A percentile compares a stretch with the other conserved stretches of the same genome.
Conservation (phyloP, 2,329 filamentous ascomycete species). For the Ophiocordyceps unilateralis region DNA sequence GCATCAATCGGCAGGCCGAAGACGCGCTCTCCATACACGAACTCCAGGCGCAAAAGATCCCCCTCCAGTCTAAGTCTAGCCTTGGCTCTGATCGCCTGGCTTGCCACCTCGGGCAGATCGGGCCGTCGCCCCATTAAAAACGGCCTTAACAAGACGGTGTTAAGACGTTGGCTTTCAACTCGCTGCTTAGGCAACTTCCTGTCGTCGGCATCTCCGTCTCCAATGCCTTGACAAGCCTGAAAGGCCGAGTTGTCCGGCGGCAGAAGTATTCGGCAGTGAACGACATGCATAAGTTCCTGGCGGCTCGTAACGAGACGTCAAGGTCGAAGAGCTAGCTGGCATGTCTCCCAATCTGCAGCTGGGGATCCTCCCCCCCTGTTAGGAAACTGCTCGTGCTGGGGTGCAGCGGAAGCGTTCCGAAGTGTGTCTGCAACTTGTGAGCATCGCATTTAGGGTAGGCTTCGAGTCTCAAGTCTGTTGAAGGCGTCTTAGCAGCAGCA, state of each 20-base stretch:
- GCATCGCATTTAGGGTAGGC: background rate
- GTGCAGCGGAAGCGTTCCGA: too few relatives aligned
- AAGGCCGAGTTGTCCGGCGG: background rate
- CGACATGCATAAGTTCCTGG: too few relatives aligned
- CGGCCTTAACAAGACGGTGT: background rate
- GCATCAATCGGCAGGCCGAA: background rate
- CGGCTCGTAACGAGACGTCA: too few relatives aligned
- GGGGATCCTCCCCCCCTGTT: too few relatives aligned
- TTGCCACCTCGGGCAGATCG: background rate
- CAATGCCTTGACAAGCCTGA: too few relatives aligned
- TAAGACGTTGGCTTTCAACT: background rate
- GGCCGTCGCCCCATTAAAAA: background rate
- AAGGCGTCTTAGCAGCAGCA: background rate
- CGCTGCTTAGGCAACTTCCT: background rate
- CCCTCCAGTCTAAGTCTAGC: background rate
- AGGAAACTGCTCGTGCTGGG: too few relatives aligned
- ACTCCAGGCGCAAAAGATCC: background rate
- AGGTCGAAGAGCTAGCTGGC: too few relatives aligned
- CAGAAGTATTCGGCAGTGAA: background rate
- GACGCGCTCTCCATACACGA: background rate
- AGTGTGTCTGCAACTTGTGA: too few relatives aligned
- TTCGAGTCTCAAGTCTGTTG: background rate
- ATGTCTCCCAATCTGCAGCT: too few relatives aligned
- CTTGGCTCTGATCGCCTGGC: background rate
- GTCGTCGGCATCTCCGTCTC: background rate